Evolutionary conservation across 176 grass and related monocot genomes (phyloP).

Genomic region (Lolium rigidum): DNA sequence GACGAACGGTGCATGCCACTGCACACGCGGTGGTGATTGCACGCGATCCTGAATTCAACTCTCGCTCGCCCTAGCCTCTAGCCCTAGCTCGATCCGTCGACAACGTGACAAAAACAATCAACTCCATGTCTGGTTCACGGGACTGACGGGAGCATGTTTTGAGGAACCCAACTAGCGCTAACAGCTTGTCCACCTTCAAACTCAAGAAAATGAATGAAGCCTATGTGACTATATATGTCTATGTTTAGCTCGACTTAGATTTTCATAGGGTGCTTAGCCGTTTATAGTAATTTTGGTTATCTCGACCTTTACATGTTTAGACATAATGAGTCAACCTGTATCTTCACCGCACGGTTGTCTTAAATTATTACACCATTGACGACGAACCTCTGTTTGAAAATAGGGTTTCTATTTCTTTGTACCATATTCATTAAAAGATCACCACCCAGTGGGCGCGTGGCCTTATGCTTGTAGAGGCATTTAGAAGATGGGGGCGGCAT

Average conservation of each 20-base stretch:
- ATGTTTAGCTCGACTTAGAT: background rate
- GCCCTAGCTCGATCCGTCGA: background rate
- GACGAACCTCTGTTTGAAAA: no score
- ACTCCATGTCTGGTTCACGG: constrained; percentile 9
- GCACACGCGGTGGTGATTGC: no score
- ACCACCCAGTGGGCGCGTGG: no score
- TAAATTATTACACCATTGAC: no score
- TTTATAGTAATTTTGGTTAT: no score
- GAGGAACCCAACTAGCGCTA: background rate
- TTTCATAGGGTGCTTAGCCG: background rate
- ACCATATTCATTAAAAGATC: no score
- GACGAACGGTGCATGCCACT: background rate
- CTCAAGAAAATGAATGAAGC: background rate
- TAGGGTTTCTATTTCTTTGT: no score
- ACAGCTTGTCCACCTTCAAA: background rate
- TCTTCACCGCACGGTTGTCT: no score
- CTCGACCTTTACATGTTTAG: background rate
- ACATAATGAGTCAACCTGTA: no score
- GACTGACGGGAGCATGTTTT: constrained; percentile 26
- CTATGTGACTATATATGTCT: background rate
- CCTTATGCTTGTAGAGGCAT: no score
- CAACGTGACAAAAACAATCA: background rate
- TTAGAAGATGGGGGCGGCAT: no score
- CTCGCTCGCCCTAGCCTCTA: background rate
- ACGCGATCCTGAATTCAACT: background rate